phyloP scores from a whole-genome alignment of 148 eudicot species.

The Vaccinium macrocarpon region DNA sequence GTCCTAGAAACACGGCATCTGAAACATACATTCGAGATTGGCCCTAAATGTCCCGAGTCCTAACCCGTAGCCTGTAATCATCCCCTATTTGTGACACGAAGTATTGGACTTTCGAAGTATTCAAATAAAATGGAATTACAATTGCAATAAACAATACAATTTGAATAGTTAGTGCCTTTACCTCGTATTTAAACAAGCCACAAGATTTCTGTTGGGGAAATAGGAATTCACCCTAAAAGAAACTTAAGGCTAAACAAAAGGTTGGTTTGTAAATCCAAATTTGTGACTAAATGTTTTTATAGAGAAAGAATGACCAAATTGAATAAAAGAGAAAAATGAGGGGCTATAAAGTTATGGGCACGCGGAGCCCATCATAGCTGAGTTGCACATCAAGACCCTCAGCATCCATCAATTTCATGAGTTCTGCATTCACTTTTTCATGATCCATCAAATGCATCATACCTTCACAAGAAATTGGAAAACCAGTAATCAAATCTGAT shows the following conservation, averaged over 20 bases:
- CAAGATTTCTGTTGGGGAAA: background rate
- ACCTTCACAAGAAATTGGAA: constrained; percentile 41
- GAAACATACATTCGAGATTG: too few relatives aligned
- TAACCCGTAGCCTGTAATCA: background rate
- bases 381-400: constrained; percentile 84
- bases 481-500: background rate
- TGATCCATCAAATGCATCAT: constrained; percentile 99
- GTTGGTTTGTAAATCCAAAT: background rate
- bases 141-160: background rate
- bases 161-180: background rate
- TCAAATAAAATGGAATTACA: background rate
- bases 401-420: constrained; percentile 54
- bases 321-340: constrained; percentile 3
- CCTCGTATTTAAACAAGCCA: background rate
- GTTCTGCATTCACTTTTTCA: constrained; percentile 58
- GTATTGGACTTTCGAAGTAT: background rate
- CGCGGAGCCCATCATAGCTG: constrained; percentile 90
- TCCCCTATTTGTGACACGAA: background rate
- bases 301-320: constrained; percentile 7
- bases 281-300: too few relatives aligned
- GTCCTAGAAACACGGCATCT: too few relatives aligned
- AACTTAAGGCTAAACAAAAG: background rate
- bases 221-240: background rate
- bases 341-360: constrained; percentile 60
- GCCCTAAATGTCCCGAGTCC: background rate